Conservation (phyloP, 441 rosid species). For the Erodium trifolium region DNA sequence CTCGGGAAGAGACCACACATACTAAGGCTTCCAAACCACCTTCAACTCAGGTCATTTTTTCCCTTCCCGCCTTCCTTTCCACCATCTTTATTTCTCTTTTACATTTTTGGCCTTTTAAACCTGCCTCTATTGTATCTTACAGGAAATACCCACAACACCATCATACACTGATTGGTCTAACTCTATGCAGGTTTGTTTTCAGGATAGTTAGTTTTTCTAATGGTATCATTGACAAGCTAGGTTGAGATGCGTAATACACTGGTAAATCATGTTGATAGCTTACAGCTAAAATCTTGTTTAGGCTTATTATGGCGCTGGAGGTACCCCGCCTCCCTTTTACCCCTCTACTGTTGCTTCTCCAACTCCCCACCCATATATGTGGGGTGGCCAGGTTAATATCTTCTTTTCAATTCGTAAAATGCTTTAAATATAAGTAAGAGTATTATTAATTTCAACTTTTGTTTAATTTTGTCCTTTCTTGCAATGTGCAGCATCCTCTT, state of each 20-base stretch:
- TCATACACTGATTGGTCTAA: slow-evolving; percentile 84
- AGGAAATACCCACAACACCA: slow-evolving; percentile 68
- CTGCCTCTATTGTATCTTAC: slow-evolving; percentile 14
- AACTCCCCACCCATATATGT: slow-evolving; percentile 75
- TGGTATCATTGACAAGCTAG: background rate
- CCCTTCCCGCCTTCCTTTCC: background rate
- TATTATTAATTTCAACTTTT: slow-evolving; percentile 1
- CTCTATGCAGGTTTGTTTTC: slow-evolving; percentile 68
- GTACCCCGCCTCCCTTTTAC: slow-evolving; percentile 70
- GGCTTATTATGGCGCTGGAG: slow-evolving; percentile 94
- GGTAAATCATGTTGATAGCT: slow-evolving; percentile 15
- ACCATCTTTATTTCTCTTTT: background rate
- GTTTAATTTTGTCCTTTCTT: background rate
- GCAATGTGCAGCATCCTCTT: slow-evolving; percentile 65
- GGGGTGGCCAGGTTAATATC: slow-evolving; percentile 81
- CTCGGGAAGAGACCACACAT: slow-evolving; percentile 68
- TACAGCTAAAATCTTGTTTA: slow-evolving; percentile 28
- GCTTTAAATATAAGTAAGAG: background rate
- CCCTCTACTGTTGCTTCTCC: slow-evolving; percentile 75
- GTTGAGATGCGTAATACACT: background rate
- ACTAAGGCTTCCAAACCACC: slow-evolving; percentile 66
- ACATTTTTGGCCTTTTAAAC: slow-evolving; percentile 1
- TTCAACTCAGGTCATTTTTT: slow-evolving; percentile 49
- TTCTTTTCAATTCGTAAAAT: background rate
- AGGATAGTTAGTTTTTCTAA: background rate